A percentile compares a stretch with the other conserved stretches of the same genome.
phyloP scores from a whole-genome alignment of 495 filamentous ascomycete species.

The Talaromyces trachyspermus region DNA sequence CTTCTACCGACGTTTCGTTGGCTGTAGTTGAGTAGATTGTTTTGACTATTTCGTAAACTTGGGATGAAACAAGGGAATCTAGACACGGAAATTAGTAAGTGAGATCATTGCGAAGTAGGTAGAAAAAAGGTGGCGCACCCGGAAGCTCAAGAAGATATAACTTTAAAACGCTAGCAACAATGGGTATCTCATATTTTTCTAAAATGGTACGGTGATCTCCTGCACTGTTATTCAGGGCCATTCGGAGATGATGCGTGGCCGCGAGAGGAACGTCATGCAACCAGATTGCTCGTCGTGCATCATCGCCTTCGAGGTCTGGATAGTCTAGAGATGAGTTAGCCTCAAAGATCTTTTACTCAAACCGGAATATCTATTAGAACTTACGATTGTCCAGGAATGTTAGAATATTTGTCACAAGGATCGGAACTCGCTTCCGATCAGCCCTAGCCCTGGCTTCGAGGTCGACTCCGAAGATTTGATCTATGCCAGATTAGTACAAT shows the following conservation, averaged over 20 bases:
- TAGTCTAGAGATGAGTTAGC: constrained; percentile 51
- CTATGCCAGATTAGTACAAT: constrained; percentile 34
- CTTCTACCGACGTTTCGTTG: constrained; percentile 60
- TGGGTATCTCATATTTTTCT: constrained; percentile 81
- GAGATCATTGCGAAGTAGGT: not conserved
- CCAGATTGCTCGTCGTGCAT: constrained; percentile 88
- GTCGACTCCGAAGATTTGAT: constrained; percentile 96
- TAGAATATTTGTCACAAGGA: constrained; percentile 86
- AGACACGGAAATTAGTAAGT: constrained; percentile 11
- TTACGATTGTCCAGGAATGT: constrained; percentile 86
- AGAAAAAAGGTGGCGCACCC: constrained; percentile 46
- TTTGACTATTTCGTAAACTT: constrained; percentile 98
- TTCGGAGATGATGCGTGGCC: constrained; percentile 78
- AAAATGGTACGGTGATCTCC: constrained; percentile 67
- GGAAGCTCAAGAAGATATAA: constrained; percentile 94
- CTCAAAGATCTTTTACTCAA: not conserved
- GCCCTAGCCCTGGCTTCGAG: constrained; percentile 88
- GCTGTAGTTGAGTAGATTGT: constrained; percentile 81
- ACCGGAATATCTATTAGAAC: constrained; percentile 13
- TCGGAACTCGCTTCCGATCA: constrained; percentile 89
- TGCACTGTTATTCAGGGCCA: constrained; percentile 82
- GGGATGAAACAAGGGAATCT: constrained; percentile 96
- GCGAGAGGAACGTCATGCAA: constrained; percentile 81
- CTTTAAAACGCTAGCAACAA: constrained; percentile 89
- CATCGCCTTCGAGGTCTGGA: constrained; percentile 94